These are phyloP conservation scores for Mycena haematopus DNA, from an alignment of 768 basidiomycete genomes.

Conservation along the genomic window DNA sequence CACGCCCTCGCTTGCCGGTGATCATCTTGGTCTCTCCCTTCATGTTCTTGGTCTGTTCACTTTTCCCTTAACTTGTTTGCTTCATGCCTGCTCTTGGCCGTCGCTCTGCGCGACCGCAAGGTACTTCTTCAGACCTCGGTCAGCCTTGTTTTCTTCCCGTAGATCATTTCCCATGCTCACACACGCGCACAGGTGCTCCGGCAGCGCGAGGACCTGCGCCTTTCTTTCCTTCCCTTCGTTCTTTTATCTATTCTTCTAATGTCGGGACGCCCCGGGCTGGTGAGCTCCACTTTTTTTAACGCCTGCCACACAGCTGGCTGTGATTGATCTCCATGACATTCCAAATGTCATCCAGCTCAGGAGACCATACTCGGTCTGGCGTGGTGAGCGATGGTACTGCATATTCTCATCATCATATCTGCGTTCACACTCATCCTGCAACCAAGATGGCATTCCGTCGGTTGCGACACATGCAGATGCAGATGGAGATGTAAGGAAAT, in stretches of 20 bases:
- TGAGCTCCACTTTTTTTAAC: neutral
- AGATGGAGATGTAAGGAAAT: constrained; percentile 15
- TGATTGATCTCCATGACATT: constrained; percentile 8
- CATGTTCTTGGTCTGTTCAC: constrained; percentile 20
- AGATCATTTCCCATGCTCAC: constrained; percentile 1
- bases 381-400: neutral
- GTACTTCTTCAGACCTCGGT: constrained; percentile 22
- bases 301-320: neutral
- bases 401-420: constrained; percentile 17
- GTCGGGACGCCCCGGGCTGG: neutral
- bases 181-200: constrained; percentile 20
- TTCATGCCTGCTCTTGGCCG: constrained; percentile 24
- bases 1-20: neutral
- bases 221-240: constrained; percentile 14
- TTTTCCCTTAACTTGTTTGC: constrained; percentile 5
- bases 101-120: constrained; percentile 6
- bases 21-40: constrained; percentile 18
- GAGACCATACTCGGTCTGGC: constrained; percentile 12
- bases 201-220: constrained; percentile 17
- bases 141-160: neutral
- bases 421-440: constrained; percentile 8
- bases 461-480: constrained; percentile 21
- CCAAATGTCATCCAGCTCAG: constrained; percentile 15
- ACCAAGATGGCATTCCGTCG: too few relatives aligned
- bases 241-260: constrained; percentile 19